Base-by-base conservation (phyloP, 2,329 filamentous ascomycete genomes). In the Anthostomella pinea region DNA sequence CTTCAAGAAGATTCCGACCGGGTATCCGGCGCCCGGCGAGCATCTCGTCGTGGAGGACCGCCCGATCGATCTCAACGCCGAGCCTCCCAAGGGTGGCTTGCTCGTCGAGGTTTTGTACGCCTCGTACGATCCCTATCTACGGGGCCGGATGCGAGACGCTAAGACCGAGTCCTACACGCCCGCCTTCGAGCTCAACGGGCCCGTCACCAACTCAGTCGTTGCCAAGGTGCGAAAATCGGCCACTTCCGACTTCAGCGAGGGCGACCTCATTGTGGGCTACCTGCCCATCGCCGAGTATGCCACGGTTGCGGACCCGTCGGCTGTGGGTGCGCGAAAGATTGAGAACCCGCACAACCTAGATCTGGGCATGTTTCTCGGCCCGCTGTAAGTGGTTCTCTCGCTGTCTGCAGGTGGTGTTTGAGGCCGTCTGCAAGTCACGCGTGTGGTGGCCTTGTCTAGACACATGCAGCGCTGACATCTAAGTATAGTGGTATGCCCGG, bases 401-500 rank as follows among this genome's bases (percentile, higher is more conserved):
- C n/a, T n/a, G n/a, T n/a, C n/a, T n/a, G n/a, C n/a, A n/a, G n/a
- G n/a, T n/a, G n/a, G n/a, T n/a, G n/a, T n/a, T n/a, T n/a, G n/a
- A n/a, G n/a, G n/a, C n/a, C n/a, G n/a, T n/a, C n/a, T n/a, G n/a
- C n/a, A n/a, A n/a, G n/a, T n/a, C n/a, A n/a, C n/a, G n/a, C n/a
- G n/a, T n/a, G n/a, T n/a, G n/a, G n/a, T n/a, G n/a, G n/a, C n/a
- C n/a, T n/a, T n/a, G n/a, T n/a, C n/a, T n/a, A n/a, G n/a, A n/a
- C n/a, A n/a, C n/a, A n/a, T n/a, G n/a, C n/a, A n/a, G n/a, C n/a
- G n/a, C n/a, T n/a, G n/a, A n/a, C n/a, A n/a, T n/a, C n/a, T n/a
- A n/a, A n/a, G n/a, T n/a, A n/a, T n/a, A n/a, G n/a, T n/a, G 85
- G 85, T 33, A 87, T 89, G 83, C 81, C 84, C 5, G 85, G 85